Percentiles rank a stretch among this genome's conserved stretches.
Evolutionary conservation across 768 basidiomycete species (phyloP).

Genomic region (Pleurotus salmoneostramineus): DNA sequence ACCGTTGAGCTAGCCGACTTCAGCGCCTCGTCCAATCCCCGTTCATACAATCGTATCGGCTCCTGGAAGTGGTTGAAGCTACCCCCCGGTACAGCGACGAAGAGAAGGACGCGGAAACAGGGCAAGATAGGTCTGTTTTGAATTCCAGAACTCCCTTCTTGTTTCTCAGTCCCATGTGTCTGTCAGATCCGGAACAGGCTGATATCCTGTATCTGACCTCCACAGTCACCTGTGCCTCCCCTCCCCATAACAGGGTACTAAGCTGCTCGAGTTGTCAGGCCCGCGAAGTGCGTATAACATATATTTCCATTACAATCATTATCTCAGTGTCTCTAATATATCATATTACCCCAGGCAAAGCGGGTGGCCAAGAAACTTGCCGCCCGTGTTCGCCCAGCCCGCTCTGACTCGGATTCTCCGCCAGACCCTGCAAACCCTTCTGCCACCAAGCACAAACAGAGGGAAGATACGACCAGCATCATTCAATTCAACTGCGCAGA

Average conservation of each 20-base stretch:
- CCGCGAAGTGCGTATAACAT: conserved; percentile 60
- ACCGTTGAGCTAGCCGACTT: conserved; percentile 75
- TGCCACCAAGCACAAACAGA: conserved; percentile 39
- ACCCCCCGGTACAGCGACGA: conserved; percentile 79
- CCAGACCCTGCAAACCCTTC: conserved; percentile 41
- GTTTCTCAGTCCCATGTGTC: conserved; percentile 7
- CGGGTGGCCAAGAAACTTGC: conserved; percentile 88
- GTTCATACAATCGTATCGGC: conserved; percentile 77
- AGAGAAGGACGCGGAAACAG: conserved; percentile 80
- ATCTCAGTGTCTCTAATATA: background rate
- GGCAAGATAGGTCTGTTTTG: conserved; percentile 65
- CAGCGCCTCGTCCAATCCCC: conserved; percentile 55
- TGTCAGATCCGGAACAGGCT: conserved; percentile 58
- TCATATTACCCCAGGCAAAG: conserved; percentile 59
- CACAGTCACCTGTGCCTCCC: conserved; percentile 76
- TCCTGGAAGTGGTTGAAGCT: conserved; percentile 87
- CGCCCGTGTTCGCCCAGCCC: conserved; percentile 73
- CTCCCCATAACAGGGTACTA: conserved; percentile 70
- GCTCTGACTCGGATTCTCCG: conserved; percentile 69
- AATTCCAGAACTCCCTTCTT: background rate
- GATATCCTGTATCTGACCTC: conserved; percentile 72
- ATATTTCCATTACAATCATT: background rate
- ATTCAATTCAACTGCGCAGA: conserved; percentile 96
- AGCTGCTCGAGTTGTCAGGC: conserved; percentile 87
- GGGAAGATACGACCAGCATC: conserved; percentile 76